A percentile compares a stretch with the other conserved stretches of the same genome.
phyloP scores from a whole-genome alignment of 2,329 filamentous ascomycete species.

The Cyanodermella asteris region DNA sequence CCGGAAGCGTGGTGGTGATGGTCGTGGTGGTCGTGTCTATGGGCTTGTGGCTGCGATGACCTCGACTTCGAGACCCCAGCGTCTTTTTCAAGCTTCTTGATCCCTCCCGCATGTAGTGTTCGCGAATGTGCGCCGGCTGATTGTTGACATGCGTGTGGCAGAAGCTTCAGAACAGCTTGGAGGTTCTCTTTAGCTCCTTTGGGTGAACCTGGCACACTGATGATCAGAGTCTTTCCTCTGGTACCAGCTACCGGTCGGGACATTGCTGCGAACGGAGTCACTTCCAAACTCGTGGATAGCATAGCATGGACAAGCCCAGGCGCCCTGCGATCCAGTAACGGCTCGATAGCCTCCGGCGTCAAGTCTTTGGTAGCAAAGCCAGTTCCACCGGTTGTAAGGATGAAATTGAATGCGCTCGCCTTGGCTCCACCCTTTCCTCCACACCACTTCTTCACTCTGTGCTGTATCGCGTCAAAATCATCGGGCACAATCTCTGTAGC shows the following conservation, averaged over 20 bases:
- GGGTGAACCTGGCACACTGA: slow-evolving; percentile 83
- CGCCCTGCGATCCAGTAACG: slow-evolving; percentile 31
- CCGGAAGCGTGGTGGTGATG: slow-evolving; percentile 27
- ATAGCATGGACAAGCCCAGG: slow-evolving; percentile 88
- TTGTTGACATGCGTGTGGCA: slow-evolving; percentile 88
- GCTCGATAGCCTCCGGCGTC: slow-evolving; percentile 54
- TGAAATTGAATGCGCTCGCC: slow-evolving; percentile 58
- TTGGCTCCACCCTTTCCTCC: slow-evolving; percentile 36
- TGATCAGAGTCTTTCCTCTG: slow-evolving; percentile 55
- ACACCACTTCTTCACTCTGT: slow-evolving; percentile 48
- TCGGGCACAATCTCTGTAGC: slow-evolving; percentile 62
- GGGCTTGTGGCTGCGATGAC: slow-evolving; percentile 7
- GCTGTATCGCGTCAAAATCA: slow-evolving; percentile 51
- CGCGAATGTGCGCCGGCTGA: slow-evolving; percentile 67
- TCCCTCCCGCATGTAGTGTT: slow-evolving; percentile 53
- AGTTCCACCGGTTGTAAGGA: slow-evolving; percentile 80
- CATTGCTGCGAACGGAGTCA: slow-evolving; percentile 96
- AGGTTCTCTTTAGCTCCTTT: slow-evolving; percentile 92
- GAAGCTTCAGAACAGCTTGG: slow-evolving; percentile 64
- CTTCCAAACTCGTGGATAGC: slow-evolving; percentile 59
- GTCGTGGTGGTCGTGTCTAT: slow-evolving; percentile 15
- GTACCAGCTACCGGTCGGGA: slow-evolving; percentile 79
- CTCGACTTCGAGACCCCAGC: slow-evolving; percentile 35
- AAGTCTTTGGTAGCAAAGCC: slow-evolving; percentile 70
- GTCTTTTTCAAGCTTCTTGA: slow-evolving; percentile 65